Evolutionary conservation across 257 asterid genomes (phyloP).

Genomic region (Solanum tarapatanum): DNA sequence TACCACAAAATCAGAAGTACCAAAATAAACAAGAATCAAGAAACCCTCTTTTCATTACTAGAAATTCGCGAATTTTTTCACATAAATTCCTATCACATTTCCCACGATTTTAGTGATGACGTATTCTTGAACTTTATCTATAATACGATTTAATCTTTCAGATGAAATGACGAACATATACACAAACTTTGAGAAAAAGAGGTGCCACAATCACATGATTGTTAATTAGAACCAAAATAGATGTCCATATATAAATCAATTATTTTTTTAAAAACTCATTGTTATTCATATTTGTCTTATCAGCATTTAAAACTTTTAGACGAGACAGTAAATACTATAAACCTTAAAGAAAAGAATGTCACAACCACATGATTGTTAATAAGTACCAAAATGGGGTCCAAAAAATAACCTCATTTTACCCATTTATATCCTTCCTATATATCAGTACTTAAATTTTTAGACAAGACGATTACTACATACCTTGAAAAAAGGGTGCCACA

Average conservation of each 20-base stretch:
- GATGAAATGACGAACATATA: not conserved
- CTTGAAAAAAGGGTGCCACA: not conserved
- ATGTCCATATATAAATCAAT: not conserved
- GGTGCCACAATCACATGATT: not conserved
- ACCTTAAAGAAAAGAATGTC: constrained; percentile 52
- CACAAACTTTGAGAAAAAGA: not conserved
- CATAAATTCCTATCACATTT: not conserved
- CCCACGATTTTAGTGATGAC: not conserved
- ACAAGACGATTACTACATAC: not conserved
- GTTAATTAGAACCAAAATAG: not conserved
- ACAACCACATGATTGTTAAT: constrained; percentile 34
- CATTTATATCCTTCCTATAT: constrained; percentile 15
- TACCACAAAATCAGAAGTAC: not conserved
- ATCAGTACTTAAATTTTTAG: too few species aligned
- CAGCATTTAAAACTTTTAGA: not conserved
- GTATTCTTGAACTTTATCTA: not conserved
- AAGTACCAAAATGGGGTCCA: not conserved
- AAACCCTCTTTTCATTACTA: not conserved
- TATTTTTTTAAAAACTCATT: not conserved
- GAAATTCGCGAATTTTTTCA: not conserved
- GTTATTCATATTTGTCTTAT: not conserved
- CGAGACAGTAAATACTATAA: not conserved
- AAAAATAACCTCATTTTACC: not conserved
- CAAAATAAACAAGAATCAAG: not conserved
- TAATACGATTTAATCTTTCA: not conserved